Percentiles rank a stretch among this genome's conserved stretches.
Conservation (phyloP, 805 yeast genomes). For the Suhomyces pyralidae region DNA sequence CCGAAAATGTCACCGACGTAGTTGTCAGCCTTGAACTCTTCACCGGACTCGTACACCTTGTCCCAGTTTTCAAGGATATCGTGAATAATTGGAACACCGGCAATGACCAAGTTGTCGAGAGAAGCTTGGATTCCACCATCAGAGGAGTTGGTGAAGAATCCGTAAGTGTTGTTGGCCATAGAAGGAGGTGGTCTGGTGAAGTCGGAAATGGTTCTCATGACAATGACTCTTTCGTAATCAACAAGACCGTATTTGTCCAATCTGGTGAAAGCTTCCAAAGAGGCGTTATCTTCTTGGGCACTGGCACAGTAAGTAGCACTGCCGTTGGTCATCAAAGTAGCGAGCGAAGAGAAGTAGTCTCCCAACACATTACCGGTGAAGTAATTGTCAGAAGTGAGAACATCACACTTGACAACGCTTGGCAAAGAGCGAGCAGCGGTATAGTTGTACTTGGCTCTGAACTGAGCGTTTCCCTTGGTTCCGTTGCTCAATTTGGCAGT, state of each 20-base stretch:
- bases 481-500: slow-evolving; percentile 46
- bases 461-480: slow-evolving; percentile 39
- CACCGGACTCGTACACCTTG: slow-evolving; percentile 27
- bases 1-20: slow-evolving; percentile 62
- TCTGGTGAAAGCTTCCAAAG: slow-evolving; percentile 57
- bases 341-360: slow-evolving; percentile 48
- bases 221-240: slow-evolving; percentile 55
- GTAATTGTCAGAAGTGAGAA: slow-evolving; percentile 58
- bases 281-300: slow-evolving; percentile 68
- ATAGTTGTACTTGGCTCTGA: slow-evolving; percentile 46
- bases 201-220: slow-evolving; percentile 62
- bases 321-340: slow-evolving; percentile 53
- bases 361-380: slow-evolving; percentile 53
- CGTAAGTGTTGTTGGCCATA: slow-evolving; percentile 41
- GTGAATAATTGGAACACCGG: slow-evolving; percentile 52
- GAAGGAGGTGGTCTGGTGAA: slow-evolving; percentile 53
- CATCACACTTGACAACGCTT: slow-evolving; percentile 51
- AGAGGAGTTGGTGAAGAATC: slow-evolving; percentile 46
- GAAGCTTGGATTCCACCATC: slow-evolving; percentile 54
- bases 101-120: slow-evolving; percentile 48
- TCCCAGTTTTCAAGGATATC: slow-evolving; percentile 54
- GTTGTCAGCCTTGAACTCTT: slow-evolving; percentile 43
- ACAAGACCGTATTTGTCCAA: slow-evolving; percentile 52
- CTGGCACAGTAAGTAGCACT: slow-evolving; percentile 58
- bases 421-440: slow-evolving; percentile 52